phyloP scores from a whole-genome alignment of 148 eudicot genomes.

The Suaeda aralocaspica region DNA sequence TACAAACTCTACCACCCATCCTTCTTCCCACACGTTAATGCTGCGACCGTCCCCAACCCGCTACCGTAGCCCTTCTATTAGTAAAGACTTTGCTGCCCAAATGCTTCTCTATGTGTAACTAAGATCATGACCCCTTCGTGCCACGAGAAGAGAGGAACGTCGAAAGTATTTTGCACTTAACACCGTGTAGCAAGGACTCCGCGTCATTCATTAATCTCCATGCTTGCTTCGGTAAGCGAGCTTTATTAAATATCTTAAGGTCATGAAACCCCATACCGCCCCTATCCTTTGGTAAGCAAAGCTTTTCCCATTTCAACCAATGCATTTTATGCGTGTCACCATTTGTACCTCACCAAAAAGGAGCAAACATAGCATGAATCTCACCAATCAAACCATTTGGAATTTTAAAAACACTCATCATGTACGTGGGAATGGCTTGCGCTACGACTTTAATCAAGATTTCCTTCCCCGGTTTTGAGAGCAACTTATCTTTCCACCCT shows the following conservation, averaged over 20 bases:
- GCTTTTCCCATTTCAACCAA: background rate
- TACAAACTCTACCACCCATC: too few species aligned
- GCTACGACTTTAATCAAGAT: background rate
- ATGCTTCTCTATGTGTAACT: background rate
- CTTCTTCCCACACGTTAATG: background rate
- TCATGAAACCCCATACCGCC: background rate
- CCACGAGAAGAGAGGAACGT: background rate
- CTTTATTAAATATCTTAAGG: background rate
- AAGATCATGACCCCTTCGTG: background rate
- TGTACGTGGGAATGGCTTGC: background rate
- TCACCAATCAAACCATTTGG: background rate
- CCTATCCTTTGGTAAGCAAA: background rate
- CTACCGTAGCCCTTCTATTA: background rate
- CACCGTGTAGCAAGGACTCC: background rate
- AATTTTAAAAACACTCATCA: background rate
- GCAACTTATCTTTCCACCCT: background rate
- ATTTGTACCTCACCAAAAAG: background rate
- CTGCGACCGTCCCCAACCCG: background rate
- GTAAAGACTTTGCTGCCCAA: background rate
- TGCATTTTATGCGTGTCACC: background rate
- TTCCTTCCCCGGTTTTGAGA: background rate
- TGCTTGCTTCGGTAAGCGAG: background rate
- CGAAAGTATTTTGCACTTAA: background rate
- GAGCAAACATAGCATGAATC: background rate
- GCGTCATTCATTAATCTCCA: background rate